A percentile compares a stretch with the other conserved stretches of the same genome.
These are phyloP conservation scores for Schoenoplectus tabernaemontani DNA, from an alignment of 202 grass and related monocot genomes.

Conservation along the genomic window DNA sequence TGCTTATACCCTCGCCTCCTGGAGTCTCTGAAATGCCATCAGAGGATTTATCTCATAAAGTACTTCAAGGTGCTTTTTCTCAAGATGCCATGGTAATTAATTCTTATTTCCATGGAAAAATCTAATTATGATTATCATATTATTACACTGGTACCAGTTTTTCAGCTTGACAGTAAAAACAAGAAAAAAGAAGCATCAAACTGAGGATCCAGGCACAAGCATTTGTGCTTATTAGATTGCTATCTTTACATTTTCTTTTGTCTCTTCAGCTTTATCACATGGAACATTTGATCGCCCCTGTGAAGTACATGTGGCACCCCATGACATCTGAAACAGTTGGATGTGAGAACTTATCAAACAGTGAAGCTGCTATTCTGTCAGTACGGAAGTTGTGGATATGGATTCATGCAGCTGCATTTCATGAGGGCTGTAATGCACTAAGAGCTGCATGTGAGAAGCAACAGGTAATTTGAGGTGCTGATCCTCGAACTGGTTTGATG, in stretches of 20 bases:
- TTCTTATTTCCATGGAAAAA: conserved; percentile 17
- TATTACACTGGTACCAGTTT: neutral
- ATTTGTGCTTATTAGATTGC: conserved; percentile 13
- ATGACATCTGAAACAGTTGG: conserved; percentile 15
- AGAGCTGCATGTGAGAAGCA: conserved; percentile 56
- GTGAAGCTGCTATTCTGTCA: conserved; percentile 16
- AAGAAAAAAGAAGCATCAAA: neutral
- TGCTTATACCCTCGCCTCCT: conserved; percentile 36
- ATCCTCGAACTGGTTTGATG: neutral
- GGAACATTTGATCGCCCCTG: conserved; percentile 51
- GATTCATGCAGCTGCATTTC: conserved; percentile 68
- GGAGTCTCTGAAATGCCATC: conserved; percentile 4
- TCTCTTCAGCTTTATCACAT: conserved; percentile 53
- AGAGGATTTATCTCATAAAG: conserved; percentile 25
- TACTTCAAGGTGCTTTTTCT: conserved; percentile 53
- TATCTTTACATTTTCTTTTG: conserved; percentile 14
- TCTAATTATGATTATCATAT: neutral
- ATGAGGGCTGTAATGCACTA: conserved; percentile 48
- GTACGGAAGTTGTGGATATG: conserved; percentile 77
- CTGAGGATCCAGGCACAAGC: neutral
- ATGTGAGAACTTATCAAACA: conserved; percentile 7
- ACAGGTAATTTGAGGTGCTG: conserved; percentile 16
- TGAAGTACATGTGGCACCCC: conserved; percentile 67
- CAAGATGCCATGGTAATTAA: conserved; percentile 70
- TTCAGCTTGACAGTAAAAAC: no score